A percentile compares a stretch with the other conserved stretches of the same genome.
These are phyloP conservation scores for Backusella liffmaniae DNA, from an alignment of 192 early-diverging fungal genomes.

Conservation along the genomic window DNA sequence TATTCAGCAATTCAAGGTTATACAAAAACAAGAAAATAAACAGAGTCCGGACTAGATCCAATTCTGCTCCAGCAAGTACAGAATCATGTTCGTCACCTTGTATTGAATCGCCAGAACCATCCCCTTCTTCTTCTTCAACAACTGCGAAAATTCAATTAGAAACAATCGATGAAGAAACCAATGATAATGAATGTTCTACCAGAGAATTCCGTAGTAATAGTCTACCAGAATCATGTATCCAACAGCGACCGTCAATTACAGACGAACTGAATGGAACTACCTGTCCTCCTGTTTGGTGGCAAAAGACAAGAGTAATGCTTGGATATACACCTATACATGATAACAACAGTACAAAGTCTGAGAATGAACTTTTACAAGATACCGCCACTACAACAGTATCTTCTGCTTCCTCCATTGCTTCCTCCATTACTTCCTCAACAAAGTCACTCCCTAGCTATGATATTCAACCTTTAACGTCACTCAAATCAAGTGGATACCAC, in stretches of 20 bases:
- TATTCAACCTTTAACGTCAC: neutral
- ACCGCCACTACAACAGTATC: neutral
- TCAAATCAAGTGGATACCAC: neutral
- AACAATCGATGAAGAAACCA: neutral
- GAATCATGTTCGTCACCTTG: too few species aligned
- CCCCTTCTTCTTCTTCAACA: neutral
- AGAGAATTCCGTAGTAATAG: neutral
- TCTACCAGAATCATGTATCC: neutral
- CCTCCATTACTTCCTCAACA: neutral
- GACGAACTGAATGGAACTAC: slow-evolving; percentile 11
- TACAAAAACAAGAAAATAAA: neutral
- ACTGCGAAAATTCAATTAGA: neutral
- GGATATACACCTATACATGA: neutral
- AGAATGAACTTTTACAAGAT: neutral
- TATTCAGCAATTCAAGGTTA: slow-evolving; percentile 7
- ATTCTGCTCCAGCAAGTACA: neutral
- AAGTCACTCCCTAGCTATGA: neutral
- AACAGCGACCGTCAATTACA: neutral
- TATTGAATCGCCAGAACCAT: neutral
- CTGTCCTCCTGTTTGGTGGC: slow-evolving; percentile 14
- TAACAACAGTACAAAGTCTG: neutral
- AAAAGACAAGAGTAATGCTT: slow-evolving; percentile 5
- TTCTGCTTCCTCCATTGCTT: neutral
- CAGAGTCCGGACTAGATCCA: neutral
- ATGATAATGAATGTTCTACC: neutral